phyloP scores from a whole-genome alignment of 345 rosid genomes.

The Atalantia buxifolia region DNA sequence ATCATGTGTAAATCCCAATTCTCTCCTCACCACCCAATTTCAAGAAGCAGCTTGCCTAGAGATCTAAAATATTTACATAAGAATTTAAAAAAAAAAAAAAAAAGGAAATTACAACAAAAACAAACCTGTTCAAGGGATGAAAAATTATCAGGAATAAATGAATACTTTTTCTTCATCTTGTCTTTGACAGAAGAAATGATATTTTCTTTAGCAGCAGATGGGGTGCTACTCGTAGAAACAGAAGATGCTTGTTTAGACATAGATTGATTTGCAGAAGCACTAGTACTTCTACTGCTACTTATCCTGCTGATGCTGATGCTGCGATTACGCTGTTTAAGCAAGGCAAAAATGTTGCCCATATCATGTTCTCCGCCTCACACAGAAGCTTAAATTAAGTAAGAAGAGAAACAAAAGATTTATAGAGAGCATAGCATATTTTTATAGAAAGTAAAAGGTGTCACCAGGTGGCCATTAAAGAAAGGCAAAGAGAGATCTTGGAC shows the following conservation, averaged over 20 bases:
- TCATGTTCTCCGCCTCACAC: neutral
- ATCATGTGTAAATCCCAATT: neutral
- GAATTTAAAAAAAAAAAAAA: too few relatives aligned
- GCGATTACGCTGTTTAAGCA: neutral
- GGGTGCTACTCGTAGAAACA: neutral
- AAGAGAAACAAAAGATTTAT: neutral
- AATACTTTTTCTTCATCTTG: constrained; percentile 24
- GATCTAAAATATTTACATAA: neutral
- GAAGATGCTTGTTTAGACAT: constrained; percentile 4
- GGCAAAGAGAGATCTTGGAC: neutral
- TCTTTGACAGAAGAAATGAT: neutral
- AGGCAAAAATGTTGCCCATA: neutral
- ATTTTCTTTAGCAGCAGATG: neutral
- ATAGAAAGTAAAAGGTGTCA: neutral
- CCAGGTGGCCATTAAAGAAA: neutral
- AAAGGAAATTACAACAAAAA: neutral
- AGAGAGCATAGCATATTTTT: neutral
- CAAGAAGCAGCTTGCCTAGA: neutral
- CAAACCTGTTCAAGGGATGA: constrained; percentile 38
- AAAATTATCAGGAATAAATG: constrained; percentile 37
- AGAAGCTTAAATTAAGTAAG: neutral
- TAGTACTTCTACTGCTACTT: neutral
- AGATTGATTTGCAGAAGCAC: neutral
- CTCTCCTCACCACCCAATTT: neutral
- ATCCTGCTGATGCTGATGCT: neutral